Percentiles rank a stretch among this genome's conserved stretches.
These are phyloP conservation scores for Nicotiana otophora DNA, from an alignment of 257 asterid genomes.

Conservation along the genomic window DNA sequence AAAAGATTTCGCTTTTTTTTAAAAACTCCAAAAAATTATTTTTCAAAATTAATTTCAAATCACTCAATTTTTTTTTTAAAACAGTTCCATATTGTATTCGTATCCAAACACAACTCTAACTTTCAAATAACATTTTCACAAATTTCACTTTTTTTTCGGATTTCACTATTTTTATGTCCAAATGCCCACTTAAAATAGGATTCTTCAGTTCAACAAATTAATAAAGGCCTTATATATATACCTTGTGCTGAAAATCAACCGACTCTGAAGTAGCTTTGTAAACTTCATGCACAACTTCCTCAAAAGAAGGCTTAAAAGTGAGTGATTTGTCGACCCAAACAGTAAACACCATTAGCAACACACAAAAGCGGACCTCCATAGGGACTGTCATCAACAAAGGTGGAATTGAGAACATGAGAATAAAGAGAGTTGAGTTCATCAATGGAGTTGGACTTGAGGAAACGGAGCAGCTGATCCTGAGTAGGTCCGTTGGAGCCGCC, in stretches of 20 bases:
- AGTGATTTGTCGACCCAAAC: background rate
- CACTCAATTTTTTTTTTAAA: too few relatives aligned
- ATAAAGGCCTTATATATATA: background rate
- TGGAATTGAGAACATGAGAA: background rate
- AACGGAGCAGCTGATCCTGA: background rate
- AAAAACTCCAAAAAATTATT: too few relatives aligned
- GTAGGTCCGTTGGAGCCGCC: background rate
- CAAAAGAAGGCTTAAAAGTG: background rate
- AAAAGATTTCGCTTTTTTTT: too few relatives aligned
- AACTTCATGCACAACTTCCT: background rate
- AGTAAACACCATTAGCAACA: background rate
- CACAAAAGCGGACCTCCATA: background rate
- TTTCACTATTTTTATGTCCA: too few relatives aligned
- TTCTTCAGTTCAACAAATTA: background rate
- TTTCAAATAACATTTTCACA: too few relatives aligned
- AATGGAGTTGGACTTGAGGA: background rate
- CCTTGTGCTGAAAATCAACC: background rate
- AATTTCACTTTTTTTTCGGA: too few relatives aligned
- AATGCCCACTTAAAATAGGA: too few relatives aligned
- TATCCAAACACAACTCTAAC: too few relatives aligned
- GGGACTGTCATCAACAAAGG: background rate
- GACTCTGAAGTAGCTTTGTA: background rate
- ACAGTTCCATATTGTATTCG: too few relatives aligned
- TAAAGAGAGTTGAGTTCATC: background rate
- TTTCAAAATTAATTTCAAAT: too few relatives aligned